Evolutionary conservation across 1,284 basidiomycete species (phyloP).

Genomic region (Taiwanofungus camphoratus): DNA sequence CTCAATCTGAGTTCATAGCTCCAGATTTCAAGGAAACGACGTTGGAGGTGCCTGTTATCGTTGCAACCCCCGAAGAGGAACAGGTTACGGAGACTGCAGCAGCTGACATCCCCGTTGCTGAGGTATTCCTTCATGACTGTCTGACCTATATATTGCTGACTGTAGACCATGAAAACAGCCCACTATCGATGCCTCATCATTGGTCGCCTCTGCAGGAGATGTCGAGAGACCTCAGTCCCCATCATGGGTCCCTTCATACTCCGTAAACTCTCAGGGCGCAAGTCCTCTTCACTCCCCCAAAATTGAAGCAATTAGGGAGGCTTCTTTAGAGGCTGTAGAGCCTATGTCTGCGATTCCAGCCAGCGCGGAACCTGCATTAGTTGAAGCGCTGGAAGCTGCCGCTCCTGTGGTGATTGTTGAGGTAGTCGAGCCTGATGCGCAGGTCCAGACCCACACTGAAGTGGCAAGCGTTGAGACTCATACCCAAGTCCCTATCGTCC

Average conservation of each 20-base stretch:
- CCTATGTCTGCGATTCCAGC: neutral
- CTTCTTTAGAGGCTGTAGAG: neutral
- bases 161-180: neutral
- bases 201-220: neutral
- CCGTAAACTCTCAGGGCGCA: slow-evolving; percentile 21
- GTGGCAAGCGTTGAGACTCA: slow-evolving; percentile 2
- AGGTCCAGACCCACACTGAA: slow-evolving; percentile 1
- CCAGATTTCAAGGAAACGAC: neutral
- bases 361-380: too few species aligned
- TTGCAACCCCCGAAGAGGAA: neutral
- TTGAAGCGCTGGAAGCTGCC: neutral
- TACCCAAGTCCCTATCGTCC: neutral
- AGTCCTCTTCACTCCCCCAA: slow-evolving; percentile 9
- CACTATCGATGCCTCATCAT: neutral
- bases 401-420: neutral
- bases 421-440: neutral
- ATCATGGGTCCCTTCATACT: slow-evolving; percentile 34
- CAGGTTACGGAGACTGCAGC: neutral
- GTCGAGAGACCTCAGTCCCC: slow-evolving; percentile 13
- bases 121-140: neutral
- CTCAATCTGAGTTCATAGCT: neutral
- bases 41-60: neutral
- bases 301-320: neutral
- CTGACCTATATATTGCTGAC: neutral
- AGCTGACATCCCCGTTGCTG: neutral